Percentiles rank a stretch among this genome's conserved stretches.
These are phyloP conservation scores for Saturnispora dispora DNA, from an alignment of 805 yeast species.

Conservation along the genomic window DNA sequence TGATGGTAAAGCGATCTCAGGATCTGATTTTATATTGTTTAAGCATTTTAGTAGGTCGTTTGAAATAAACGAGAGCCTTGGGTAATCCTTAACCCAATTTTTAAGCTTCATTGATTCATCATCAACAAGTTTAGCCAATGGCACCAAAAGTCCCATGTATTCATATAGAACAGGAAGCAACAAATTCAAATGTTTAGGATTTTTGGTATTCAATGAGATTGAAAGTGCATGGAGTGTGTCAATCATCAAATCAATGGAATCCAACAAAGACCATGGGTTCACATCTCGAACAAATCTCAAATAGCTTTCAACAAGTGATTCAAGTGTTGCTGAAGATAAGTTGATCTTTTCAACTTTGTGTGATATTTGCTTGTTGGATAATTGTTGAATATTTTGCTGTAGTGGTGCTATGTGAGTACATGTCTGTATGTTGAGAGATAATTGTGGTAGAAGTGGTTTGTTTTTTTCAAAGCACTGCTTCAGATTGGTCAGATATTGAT, in stretches of 20 bases:
- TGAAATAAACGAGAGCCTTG: slow-evolving; percentile 40
- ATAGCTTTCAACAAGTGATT: slow-evolving; percentile 34
- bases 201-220: slow-evolving; percentile 39
- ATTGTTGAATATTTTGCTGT: slow-evolving; percentile 20
- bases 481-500: not conserved
- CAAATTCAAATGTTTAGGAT: slow-evolving; percentile 20
- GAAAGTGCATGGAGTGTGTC: slow-evolving; percentile 38
- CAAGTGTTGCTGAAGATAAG: slow-evolving; percentile 35
- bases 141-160: slow-evolving; percentile 32
- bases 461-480: not conserved
- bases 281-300: slow-evolving; percentile 38
- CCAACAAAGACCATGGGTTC: slow-evolving; percentile 46
- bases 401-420: slow-evolving; percentile 19
- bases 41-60: slow-evolving; percentile 39
- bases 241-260: slow-evolving; percentile 47
- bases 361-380: slow-evolving; percentile 17
- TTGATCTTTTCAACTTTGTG: slow-evolving; percentile 23
- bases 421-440: slow-evolving; percentile 6
- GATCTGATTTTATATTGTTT: slow-evolving; percentile 41
- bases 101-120: slow-evolving; percentile 30
- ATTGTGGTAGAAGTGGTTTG: not conserved
- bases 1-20: slow-evolving; percentile 27
- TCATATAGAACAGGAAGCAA: slow-evolving; percentile 32
- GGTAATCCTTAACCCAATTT: slow-evolving; percentile 27
- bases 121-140: slow-evolving; percentile 37